These are phyloP conservation scores for Metschnikowia matae DNA, from an alignment of 805 yeast genomes.

Conservation along the genomic window DNA sequence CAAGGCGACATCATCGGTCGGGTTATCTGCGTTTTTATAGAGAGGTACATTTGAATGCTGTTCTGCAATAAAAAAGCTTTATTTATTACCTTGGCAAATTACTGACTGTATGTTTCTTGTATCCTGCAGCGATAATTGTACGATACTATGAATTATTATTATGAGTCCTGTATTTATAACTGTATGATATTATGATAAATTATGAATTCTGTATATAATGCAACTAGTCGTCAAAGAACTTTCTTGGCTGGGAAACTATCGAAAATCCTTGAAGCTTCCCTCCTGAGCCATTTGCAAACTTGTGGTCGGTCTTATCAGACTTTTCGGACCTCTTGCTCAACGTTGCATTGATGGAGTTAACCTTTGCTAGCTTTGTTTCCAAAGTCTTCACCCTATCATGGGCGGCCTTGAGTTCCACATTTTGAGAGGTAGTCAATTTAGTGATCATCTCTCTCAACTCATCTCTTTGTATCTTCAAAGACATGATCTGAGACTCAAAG, in stretches of 20 bases:
- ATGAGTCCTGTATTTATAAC: too few species aligned
- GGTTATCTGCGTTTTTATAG: constrained; percentile 34
- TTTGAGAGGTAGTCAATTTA: constrained; percentile 34
- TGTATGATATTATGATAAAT: too few species aligned
- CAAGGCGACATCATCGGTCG: constrained; percentile 39
- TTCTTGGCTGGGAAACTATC: constrained; percentile 32
- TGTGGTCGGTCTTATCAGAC: constrained; percentile 1
- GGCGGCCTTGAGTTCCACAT: constrained; percentile 32
- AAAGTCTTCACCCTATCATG: constrained; percentile 32
- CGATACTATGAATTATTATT: too few species aligned
- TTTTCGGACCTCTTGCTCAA: constrained; percentile 25
- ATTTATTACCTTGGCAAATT: neutral
- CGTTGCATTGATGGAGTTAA: constrained; percentile 31
- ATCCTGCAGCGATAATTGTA: too few species aligned
- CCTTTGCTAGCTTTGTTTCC: constrained; percentile 29
- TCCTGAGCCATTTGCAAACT: constrained; percentile 19
- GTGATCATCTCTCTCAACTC: constrained; percentile 39
- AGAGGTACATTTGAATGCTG: constrained; percentile 5
- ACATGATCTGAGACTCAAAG: constrained; percentile 14
- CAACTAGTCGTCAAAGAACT: constrained; percentile 13
- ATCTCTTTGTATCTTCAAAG: constrained; percentile 30
- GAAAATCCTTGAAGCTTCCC: constrained; percentile 39
- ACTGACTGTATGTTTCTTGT: neutral
- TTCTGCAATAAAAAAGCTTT: neutral
- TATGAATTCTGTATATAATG: neutral